Percentiles rank a stretch among this genome's conserved stretches.
Conservation (phyloP, 805 yeast species). For the Cyberlindnera xishuangbannaensis region DNA sequence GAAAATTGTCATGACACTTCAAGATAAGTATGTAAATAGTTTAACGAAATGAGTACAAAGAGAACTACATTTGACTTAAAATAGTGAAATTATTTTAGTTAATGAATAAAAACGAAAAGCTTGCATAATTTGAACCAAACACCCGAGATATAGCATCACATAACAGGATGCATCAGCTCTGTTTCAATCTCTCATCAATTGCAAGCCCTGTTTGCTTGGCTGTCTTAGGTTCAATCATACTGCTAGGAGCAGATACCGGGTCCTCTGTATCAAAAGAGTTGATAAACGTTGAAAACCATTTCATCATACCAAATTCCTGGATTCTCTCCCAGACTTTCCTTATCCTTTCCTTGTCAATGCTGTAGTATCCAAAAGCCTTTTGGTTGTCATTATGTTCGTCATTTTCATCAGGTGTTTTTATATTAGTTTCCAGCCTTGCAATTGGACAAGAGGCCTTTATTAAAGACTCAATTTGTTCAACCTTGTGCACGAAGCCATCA, state of each 20-base stretch:
- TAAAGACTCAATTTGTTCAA: constrained; percentile 28
- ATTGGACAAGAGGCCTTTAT: constrained; percentile 10
- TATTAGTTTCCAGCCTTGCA: not conserved
- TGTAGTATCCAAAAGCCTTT: not conserved
- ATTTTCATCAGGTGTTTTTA: too few species aligned
- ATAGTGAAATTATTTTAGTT: too few species aligned
- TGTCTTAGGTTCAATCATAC: too few species aligned
- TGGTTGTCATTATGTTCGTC: not conserved
- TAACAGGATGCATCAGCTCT: constrained; percentile 2
- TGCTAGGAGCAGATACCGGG: too few species aligned
- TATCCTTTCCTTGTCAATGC: constrained; percentile 10
- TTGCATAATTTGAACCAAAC: too few species aligned
- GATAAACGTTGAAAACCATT: constrained; percentile 8
- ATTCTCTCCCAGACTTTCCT: constrained; percentile 9
- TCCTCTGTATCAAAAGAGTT: not conserved
- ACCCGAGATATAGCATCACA: too few species aligned
- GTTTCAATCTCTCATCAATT: constrained; percentile 6
- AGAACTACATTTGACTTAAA: not conserved
- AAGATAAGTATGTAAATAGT: constrained; percentile 1
- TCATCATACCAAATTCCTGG: constrained; percentile 12
- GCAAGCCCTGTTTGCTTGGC: not conserved
- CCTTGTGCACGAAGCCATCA: constrained; percentile 35
- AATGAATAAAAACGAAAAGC: too few species aligned
- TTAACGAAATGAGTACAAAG: not conserved
- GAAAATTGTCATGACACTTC: constrained; percentile 1